Conservation (phyloP, 192 early-diverging fungal genomes). For the Entomortierella lignicola region DNA sequence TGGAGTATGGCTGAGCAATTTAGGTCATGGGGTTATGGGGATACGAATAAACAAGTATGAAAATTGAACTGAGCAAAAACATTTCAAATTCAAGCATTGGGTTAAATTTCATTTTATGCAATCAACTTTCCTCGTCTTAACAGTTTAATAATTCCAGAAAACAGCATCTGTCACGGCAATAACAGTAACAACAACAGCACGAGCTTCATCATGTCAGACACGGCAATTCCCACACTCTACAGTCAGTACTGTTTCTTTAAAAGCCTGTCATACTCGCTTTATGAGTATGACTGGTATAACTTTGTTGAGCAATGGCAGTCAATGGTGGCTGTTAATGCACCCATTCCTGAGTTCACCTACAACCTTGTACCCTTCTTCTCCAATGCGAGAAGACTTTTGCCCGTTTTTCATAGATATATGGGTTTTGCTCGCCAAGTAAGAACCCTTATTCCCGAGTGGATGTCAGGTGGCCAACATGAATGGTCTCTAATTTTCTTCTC, state of each 20-base stretch:
- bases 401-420: constrained; percentile 56
- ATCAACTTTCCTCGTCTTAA: no score
- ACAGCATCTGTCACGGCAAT: not conserved
- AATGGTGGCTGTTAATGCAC: constrained; percentile 49
- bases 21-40: no score
- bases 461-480: not conserved
- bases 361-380: constrained; percentile 58
- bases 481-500: not conserved
- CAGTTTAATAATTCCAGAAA: no score
- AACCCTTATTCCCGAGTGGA: not conserved
- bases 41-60: no score
- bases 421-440: constrained; percentile 38
- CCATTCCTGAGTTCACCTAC: constrained; percentile 40
- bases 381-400: constrained; percentile 36
- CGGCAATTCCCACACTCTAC: constrained; percentile 30
- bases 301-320: constrained; percentile 52
- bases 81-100: no score
- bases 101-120: no score
- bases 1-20: no score
- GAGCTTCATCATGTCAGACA: constrained; percentile 6
- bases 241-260: constrained; percentile 55
- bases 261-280: constrained; percentile 44
- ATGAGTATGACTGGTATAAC: constrained; percentile 52
- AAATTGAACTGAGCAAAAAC: no score
- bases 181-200: not conserved